Base-by-base conservation (phyloP, 1,284 basidiomycete species). In the Trametes polyzona region DNA sequence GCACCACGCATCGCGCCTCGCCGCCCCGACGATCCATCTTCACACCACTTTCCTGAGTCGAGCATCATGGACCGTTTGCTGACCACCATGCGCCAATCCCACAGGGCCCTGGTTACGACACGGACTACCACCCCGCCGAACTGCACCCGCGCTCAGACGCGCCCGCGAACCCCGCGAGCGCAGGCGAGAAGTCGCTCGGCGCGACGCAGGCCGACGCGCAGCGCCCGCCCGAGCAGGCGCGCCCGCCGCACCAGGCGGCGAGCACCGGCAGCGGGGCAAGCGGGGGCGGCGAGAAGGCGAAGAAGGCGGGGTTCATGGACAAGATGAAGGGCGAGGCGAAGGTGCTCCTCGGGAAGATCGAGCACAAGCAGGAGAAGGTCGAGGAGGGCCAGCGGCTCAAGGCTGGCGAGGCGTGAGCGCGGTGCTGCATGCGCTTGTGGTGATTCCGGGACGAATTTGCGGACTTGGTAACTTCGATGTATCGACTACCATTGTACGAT, bases 321-420 rank as follows among this genome's bases (percentile, higher is more conserved):
- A 82, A 78, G 71, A 70, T 84, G 60, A 80, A 77, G 67, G 82
- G 81, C 16, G 82, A 82, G 67, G 77, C 78, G 61, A 83, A 81
- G 67, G 70, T 82, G 9, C 63, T 84, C 19, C 71, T 76, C 4
- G 82, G 83, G 1, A 82, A 79, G 70, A 65, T 83, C 49, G 76
- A 76, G 47, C 71, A 78, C 46, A 77, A 80, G 59, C 73, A 74
- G 50, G 74, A 72, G 50, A 82, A 79, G 72, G 74, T 83, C 14
- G 76, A 78, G 65, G 74, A 80, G 65, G 82, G 82, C 16, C 74
- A 71, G 67, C 68, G 50, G 52, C 52, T 77, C 30, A 73, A 73
- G 67, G 53, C 58, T 0, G 68, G 69, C 4, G 64, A 65, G 52
- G 56, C 30, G n/a, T n/a, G n/a, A n/a, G n/a, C n/a, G n/a, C n/a